Evolutionary conservation across 768 basidiomycete genomes (phyloP).

Genomic region (Tulasnella sp.): DNA sequence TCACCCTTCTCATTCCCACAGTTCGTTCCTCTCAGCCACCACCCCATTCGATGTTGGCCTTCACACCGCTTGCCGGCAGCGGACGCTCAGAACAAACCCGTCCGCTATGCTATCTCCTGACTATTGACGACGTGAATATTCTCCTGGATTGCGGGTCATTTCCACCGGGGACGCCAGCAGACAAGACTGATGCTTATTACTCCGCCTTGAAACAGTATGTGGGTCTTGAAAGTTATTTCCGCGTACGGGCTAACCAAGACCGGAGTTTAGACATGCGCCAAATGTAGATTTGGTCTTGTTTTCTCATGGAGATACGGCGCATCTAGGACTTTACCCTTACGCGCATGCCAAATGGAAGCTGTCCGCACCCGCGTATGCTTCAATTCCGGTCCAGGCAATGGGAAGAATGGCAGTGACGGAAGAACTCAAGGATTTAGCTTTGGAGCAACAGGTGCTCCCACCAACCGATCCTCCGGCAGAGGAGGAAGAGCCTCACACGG

Average conservation of each 20-base stretch:
- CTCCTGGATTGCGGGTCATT: conserved; percentile 90
- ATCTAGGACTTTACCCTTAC: conserved; percentile 89
- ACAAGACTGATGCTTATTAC: conserved; percentile 57
- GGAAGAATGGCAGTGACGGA: conserved; percentile 86
- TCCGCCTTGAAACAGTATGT: conserved; percentile 63
- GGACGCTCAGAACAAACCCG: conserved; percentile 53
- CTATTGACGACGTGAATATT: conserved; percentile 90
- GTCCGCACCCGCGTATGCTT: conserved; percentile 87
- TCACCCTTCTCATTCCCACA: conserved; percentile 25
- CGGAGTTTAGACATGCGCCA: conserved; percentile 47
- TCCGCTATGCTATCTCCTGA: conserved; percentile 74
- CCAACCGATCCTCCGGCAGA: conserved; percentile 37
- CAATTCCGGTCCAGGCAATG: conserved; percentile 93
- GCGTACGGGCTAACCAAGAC: background rate
- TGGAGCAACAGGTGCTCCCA: conserved; percentile 58
- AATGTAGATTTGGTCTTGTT: conserved; percentile 85
- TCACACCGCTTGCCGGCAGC: conserved; percentile 84
- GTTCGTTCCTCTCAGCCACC: conserved; percentile 17
- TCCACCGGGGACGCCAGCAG: conserved; percentile 63
- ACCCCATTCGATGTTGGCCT: conserved; percentile 71
- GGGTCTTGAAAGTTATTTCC: background rate
- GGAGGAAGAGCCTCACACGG: conserved; percentile 35
- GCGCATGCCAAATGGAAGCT: conserved; percentile 85
- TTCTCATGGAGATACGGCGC: conserved; percentile 87
- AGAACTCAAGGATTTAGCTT: conserved; percentile 76